Base-by-base conservation (phyloP, 176 grass and related monocot genomes). In the Ensete ventricosum region DNA sequence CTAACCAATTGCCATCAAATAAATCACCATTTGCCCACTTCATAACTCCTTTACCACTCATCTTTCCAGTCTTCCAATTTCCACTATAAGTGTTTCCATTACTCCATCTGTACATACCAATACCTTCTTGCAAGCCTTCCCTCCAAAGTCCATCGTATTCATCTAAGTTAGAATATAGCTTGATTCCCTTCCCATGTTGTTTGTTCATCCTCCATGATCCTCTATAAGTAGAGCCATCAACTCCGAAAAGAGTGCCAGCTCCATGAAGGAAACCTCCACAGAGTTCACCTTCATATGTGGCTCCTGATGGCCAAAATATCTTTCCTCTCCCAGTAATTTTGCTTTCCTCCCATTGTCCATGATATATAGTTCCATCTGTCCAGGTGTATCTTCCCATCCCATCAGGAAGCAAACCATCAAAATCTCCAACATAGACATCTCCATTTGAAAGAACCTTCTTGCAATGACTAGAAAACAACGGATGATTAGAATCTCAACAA, bases 191-290 rank as follows among this genome's bases (percentile, higher is more conserved):
- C n/a, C 90, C 90, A 62, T 98, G 84, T 26, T 91, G 90, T 84
- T 87, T 91, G 58, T 86, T 98, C 84, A 98, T 89, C 85, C 87
- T 83, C 95, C 95, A 98, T 60, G 78, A 85, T 43, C 95, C 95
- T 74, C 82, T 80, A 76, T 98, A 98, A 66, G 80, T 50, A 19
- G 80, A 93, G 9, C 95, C 90, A 75, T 89, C 95, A 20, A 80
- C 71, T 59, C 82, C 90, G 72, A 84, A 84, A 59, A 86, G 85
- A 73, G 80, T 98, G 22, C 95, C 95, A 24, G 84, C 62, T 67
- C 95, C 95, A 26, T 98, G 89, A 26, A 98, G 81, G 75, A 98
- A 98, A 70, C 90, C 90, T 87, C 90, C 95, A 54, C 82, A 71
- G 20, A 98, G 11, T 76, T 94, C 95, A 21, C 95, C 95, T 84